Evolutionary conservation across 73 alveolate species (phyloP).

Genomic region (Effrenium voratum): DNA sequence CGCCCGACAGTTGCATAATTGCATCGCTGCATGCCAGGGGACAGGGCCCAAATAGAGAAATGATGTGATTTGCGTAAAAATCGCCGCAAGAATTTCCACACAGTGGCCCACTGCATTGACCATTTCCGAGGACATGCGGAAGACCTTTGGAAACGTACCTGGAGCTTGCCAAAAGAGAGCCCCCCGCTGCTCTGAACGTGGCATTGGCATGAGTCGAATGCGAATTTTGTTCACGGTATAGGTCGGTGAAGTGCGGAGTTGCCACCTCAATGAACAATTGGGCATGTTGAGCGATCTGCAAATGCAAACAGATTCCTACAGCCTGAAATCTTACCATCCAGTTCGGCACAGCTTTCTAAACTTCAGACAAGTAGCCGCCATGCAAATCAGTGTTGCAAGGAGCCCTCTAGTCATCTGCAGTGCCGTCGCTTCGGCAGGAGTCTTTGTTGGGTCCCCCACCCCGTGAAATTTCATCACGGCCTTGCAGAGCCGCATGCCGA

Average conservation of each 20-base stretch:
- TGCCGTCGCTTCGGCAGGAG: conserved; percentile 91
- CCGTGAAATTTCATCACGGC: conserved; percentile 93
- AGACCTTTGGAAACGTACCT: conserved; percentile 62
- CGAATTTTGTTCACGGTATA: conserved; percentile 23
- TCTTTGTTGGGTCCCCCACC: conserved; percentile 77
- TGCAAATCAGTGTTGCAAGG: conserved; percentile 64
- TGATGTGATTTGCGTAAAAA: conserved; percentile 33
- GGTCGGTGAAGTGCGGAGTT: conserved; percentile 82
- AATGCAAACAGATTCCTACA: too few relatives aligned
- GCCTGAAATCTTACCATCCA: too few relatives aligned
- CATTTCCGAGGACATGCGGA: conserved; percentile 72
- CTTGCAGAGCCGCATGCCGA: neutral
- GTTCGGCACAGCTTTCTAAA: too few relatives aligned
- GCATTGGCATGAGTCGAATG: neutral
- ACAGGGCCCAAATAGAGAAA: conserved; percentile 83
- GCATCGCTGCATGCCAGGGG: neutral
- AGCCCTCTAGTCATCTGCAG: conserved; percentile 74
- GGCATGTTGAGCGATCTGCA: too few relatives aligned
- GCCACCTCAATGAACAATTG: too few relatives aligned
- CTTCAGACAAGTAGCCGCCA: conserved; percentile 17
- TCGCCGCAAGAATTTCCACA: conserved; percentile 84
- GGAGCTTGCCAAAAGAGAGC: neutral
- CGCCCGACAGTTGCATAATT: neutral
- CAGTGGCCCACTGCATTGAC: conserved; percentile 78
- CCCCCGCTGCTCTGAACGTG: neutral